These are phyloP conservation scores for Pseudocercospora musae DNA, from an alignment of 2,329 filamentous ascomycete genomes.

Conservation along the genomic window DNA sequence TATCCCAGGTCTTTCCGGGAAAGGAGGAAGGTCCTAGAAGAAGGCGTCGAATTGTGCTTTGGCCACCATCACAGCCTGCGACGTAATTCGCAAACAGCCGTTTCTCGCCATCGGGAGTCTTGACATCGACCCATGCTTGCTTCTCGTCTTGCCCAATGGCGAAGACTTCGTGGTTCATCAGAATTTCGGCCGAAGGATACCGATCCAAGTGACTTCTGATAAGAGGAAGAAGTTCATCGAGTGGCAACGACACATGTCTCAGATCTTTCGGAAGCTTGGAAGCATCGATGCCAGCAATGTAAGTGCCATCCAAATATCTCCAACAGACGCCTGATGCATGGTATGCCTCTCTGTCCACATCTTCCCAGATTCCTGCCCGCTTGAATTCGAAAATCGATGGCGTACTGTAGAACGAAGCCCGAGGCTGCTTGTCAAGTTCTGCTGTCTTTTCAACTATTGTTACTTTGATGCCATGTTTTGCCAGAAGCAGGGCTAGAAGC, in stretches of 20 bases:
- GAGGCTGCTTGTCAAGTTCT: slow-evolving; percentile 57
- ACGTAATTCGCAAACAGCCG: slow-evolving; percentile 22
- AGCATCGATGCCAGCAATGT: slow-evolving; percentile 16
- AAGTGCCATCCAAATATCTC: slow-evolving; percentile 19
- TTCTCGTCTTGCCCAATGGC: slow-evolving; percentile 23
- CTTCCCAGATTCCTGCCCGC: slow-evolving; percentile 35
- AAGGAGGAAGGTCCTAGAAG: slow-evolving; percentile 18
- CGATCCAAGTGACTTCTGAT: slow-evolving; percentile 20
- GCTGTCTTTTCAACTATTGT: slow-evolving; percentile 55
- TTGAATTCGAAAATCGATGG: slow-evolving; percentile 38
- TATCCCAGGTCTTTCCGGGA: slow-evolving; percentile 22
- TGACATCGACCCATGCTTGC: slow-evolving; percentile 22
- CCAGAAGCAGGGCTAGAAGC: slow-evolving; percentile 46
- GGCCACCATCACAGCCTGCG: slow-evolving; percentile 26
- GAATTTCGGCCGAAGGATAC: slow-evolving; percentile 14
- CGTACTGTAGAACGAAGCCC: slow-evolving; percentile 51
- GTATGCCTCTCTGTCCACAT: slow-evolving; percentile 25
- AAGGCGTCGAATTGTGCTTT: slow-evolving; percentile 20
- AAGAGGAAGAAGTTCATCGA: slow-evolving; percentile 21
- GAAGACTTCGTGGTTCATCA: slow-evolving; percentile 18
- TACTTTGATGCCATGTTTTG: slow-evolving; percentile 52
- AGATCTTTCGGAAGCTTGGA: slow-evolving; percentile 7
- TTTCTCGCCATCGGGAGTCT: slow-evolving; percentile 15
- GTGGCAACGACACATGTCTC: slow-evolving; percentile 17
- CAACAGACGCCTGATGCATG: slow-evolving; percentile 21